Evolutionary conservation across 192 early-diverging fungal genomes (phyloP).

Genomic region (Endogone sp.): DNA sequence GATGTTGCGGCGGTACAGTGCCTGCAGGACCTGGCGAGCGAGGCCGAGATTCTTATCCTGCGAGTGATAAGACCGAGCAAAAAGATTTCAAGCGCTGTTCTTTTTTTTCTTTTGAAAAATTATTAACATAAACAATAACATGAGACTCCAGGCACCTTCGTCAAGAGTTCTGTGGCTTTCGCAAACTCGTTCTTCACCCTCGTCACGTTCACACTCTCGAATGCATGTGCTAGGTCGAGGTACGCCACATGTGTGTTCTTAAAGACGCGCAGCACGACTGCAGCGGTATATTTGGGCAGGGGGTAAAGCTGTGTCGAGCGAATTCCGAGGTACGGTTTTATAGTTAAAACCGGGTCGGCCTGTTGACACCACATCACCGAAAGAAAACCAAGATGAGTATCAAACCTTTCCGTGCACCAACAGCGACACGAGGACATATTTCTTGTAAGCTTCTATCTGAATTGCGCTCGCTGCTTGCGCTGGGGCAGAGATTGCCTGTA

Average conservation of each 20-base stretch:
- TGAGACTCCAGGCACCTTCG: no score
- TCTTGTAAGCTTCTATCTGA: conserved; percentile 74
- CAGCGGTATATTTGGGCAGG: conserved; percentile 51
- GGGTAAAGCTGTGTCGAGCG: conserved; percentile 20
- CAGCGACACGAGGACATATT: conserved; percentile 60
- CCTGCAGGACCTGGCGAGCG: conserved; percentile 42
- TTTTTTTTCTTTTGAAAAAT: no score
- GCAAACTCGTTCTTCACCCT: conserved; percentile 39
- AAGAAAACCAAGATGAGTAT: neutral
- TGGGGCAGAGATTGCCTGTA: conserved; percentile 61
- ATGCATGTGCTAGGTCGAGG: conserved; percentile 54
- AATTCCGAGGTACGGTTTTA: neutral
- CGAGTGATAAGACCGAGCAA: neutral
- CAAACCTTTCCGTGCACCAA: conserved; percentile 50
- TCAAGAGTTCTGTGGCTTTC: conserved; percentile 29
- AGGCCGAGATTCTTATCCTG: conserved; percentile 65
- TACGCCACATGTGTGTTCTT: conserved; percentile 44
- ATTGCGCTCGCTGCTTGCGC: conserved; percentile 58
- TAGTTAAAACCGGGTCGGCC: no score
- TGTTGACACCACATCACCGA: neutral
- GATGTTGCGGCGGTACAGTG: conserved; percentile 53
- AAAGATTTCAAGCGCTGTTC: no score
- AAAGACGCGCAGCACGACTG: conserved; percentile 37
- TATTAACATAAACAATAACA: no score
- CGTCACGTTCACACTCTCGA: conserved; percentile 40